Conservation (phyloP, 108 stramenopile genomes). For the Cyclotella cryptica region DNA sequence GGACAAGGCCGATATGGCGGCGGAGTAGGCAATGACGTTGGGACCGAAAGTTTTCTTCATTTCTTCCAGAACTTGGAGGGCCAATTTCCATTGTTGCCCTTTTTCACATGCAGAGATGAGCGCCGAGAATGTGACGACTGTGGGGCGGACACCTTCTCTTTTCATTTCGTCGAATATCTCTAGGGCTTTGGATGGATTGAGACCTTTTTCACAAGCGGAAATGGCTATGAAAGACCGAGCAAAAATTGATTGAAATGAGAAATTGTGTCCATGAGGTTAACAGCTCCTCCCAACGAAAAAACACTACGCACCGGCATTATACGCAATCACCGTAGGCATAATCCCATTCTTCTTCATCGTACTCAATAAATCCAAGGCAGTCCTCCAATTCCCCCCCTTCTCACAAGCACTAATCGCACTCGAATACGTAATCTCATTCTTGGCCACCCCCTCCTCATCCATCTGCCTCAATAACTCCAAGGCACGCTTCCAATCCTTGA, state of each 20-base stretch:
- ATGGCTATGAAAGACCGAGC: constrained; percentile 51
- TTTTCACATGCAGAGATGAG: constrained; percentile 91
- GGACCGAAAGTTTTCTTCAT: constrained; percentile 84
- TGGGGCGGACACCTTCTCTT: constrained; percentile 79
- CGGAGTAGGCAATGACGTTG: constrained; percentile 89
- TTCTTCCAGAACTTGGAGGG: constrained; percentile 85
- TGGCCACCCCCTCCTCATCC: constrained; percentile 68
- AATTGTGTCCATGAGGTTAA: too few relatives aligned
- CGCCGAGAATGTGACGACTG: constrained; percentile 93
- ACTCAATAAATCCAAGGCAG: constrained; percentile 79
- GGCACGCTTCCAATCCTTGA: constrained; percentile 71
- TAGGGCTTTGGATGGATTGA: constrained; percentile 77
- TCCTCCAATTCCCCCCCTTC: constrained; percentile 86
- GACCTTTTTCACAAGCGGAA: constrained; percentile 86
- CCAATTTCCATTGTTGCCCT: constrained; percentile 92
- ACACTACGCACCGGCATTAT: constrained; percentile 63
- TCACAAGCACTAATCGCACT: constrained; percentile 88
- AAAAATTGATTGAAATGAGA: not conserved
- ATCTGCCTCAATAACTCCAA: constrained; percentile 80
- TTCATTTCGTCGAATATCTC: constrained; percentile 90
- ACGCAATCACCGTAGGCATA: constrained; percentile 81
- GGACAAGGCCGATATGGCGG: constrained; percentile 88
- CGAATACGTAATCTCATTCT: constrained; percentile 90
- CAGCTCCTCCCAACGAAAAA: not conserved
- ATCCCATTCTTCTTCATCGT: constrained; percentile 81